Base-by-base conservation (phyloP, 148 eudicot species). In the Rhododendron vialii region DNA sequence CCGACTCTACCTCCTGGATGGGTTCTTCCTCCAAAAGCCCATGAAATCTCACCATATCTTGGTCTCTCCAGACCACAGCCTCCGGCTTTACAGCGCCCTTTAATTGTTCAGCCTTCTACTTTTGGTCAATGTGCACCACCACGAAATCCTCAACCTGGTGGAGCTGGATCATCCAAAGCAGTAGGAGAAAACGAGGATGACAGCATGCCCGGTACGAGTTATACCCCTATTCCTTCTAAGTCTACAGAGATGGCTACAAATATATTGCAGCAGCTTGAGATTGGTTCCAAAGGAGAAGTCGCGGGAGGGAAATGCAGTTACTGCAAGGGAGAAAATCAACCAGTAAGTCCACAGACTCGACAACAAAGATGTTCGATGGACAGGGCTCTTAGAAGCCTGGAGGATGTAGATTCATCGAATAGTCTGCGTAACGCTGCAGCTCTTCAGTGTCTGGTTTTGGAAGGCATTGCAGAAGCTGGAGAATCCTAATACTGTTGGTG, bases 251-350 rank as follows among this genome's bases (percentile, higher is more conserved):
- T 84, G 89, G 98, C 98, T 85, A 84, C 91, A 80, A 94, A 89
- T 87, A 97, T 94, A 83, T 89, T 95, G 79, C 90, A 93, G 89
- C 94, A 92, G 28, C 96, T 95, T 84, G 98, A 97, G 90, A 83
- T 35, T 93, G 71, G 89, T 87, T 57, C 95, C 98, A 26, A 93
- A 93, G 89, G 95, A 93, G 69, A 95, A 92, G 78, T 89, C 92
- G 73, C 63, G 91, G 24, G 94, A 89, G 13, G 90, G 89, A 87
- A 92, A 89, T 53, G 38, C 81, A 28, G 86, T 80, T 82, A 59
- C 84, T 82, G 82, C 63, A 10, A 86, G 67, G 53, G 92, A 91
- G 78, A 87, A 84, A 80, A 30, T 88, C 92, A 78, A 87, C 93
- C 38, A 43, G 83, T 50, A 89, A 87, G 84, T 85, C 89, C 90